Evolutionary conservation across 129 eudicot genomes (phyloP), one percentile per base, ranked within the genome.

Genomic region (Tanacetum coccineum): DNA sequence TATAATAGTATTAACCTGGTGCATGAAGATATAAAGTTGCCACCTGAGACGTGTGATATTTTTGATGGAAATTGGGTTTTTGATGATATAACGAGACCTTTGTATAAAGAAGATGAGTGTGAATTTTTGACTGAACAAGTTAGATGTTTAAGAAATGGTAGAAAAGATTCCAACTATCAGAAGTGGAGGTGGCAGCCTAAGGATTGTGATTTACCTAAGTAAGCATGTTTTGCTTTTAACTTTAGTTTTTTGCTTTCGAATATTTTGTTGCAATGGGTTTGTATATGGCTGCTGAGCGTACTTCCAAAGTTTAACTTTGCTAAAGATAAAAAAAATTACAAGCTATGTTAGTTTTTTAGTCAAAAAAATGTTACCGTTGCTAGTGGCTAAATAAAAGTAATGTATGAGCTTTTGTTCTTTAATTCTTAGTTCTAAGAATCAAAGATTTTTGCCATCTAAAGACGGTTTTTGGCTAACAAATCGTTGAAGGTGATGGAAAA

Each of bases 121-220:
- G 91, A 76, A 78, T 92, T 86, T 64, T 55, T 92, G 45, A 86
- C 95, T 0, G 80, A 75, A 1, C 96, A 92, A 52, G 96, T 92
- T 9, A 88, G 92, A 30, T 92, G 98, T 66, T 46, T 85, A 81
- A 88, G 81, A 51, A 88, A 88, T 77, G 95, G 96, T 42, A 86
- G 98, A 51, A 54, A 70, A 54, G 92, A 92, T 80, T 82, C 95
- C 17, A 47, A 70, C 70, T 86, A 85, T 52, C 95, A 88, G 78
- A 84, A 88, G 12, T 92, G 98, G 96, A 86, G 83, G 59, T 92
- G 98, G 98, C 95, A 92, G 67, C 98, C 98, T 14, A 88, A 74
- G 64, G 95, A 88, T 61, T 92, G 98, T 78, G 70, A 84, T 75
- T 72, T 92, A 69, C 96, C 98, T 66, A 92, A 83, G 98, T 92